These are phyloP conservation scores for Dothistroma pini DNA, from an alignment of 2,329 filamentous ascomycete genomes.

Conservation along the genomic window DNA sequence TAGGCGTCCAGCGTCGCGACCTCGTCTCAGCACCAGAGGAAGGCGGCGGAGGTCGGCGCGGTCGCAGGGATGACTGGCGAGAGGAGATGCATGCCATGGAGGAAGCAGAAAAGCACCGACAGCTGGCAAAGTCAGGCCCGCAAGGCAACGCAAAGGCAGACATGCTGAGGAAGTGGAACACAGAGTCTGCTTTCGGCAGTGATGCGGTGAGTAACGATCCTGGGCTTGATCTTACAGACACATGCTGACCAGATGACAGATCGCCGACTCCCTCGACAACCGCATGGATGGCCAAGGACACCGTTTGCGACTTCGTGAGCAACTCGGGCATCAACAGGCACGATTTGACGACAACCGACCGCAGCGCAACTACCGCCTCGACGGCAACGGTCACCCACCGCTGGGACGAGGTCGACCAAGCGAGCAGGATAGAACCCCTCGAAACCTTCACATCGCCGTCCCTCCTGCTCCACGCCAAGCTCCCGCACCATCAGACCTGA, in stretches of 20 bases:
- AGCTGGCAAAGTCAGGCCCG: not conserved
- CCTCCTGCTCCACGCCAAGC: not conserved
- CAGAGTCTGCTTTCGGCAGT: conserved; percentile 9
- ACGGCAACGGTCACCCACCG: not conserved
- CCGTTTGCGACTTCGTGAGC: not conserved
- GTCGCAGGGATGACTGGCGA: not conserved
- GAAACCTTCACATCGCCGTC: not conserved
- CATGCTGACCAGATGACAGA: not conserved
- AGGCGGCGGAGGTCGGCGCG: not conserved
- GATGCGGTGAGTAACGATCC: conserved; percentile 3
- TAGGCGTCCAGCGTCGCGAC: conserved; percentile 24
- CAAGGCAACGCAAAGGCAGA: not conserved
- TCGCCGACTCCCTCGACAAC: conserved; percentile 4
- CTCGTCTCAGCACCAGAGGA: conserved; percentile 19
- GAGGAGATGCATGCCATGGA: not conserved
- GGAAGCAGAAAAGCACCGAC: not conserved
- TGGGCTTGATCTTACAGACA: not conserved
- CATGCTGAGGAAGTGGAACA: conserved; percentile 12
- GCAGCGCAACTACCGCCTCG: not conserved
- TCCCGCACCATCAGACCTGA: not conserved
- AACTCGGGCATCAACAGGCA: not conserved
- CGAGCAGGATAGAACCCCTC: not conserved
- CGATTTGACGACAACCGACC: not conserved
- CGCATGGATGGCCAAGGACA: conserved; percentile 8
- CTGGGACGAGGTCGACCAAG: not conserved